Evolutionary conservation across 2,329 filamentous ascomycete genomes (phyloP), one percentile per base, ranked within the genome.

Genomic region (Didymella pinodella): DNA sequence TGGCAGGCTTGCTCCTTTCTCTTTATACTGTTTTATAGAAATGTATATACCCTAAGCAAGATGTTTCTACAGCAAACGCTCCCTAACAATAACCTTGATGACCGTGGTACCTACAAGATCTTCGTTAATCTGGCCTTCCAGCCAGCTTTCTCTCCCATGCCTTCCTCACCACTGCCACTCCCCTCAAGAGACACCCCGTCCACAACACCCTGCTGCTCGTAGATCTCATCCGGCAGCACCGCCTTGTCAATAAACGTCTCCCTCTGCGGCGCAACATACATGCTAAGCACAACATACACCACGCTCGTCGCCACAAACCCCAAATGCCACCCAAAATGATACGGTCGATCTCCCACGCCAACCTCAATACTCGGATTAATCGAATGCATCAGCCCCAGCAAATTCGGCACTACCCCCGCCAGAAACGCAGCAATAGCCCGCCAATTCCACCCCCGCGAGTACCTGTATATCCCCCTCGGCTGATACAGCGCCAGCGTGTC

Each of bases 301-400:
- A 86, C 48, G 20, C 84, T 82, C 7, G 85, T 86, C 0, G 74
- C 78, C 10, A 82, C 76, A 62, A 90, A 89, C 0, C 87, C 88
- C 48, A 88, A 80, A 18, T 90, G 69, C 84, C 87, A 90, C n/a
- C 88, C 86, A 68, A 90, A 87, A 26, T 83, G 81, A 68, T 89
- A 90, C 4, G 88, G 82, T 41, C 78, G 73, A 0, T 80, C 76
- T 0, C 88, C 87, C 0, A 77, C 75, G 0, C 81, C 81, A 0
- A 79, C 75, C 2, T 75, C 64, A 18, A 82, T 76, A 14, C 54
- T 68, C 0, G 74, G 60, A 50, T 81, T 81, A 53, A 82, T 78
- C 0, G 71, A 74, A 31, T 77, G 70, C 16, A 81, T 80, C 57
- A 89, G 78, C 0, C 85, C 86, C 0, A 86, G 86, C 1, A 89